phyloP scores from a whole-genome alignment of 2,329 filamentous ascomycete species.

The Anisogramma anomala region DNA sequence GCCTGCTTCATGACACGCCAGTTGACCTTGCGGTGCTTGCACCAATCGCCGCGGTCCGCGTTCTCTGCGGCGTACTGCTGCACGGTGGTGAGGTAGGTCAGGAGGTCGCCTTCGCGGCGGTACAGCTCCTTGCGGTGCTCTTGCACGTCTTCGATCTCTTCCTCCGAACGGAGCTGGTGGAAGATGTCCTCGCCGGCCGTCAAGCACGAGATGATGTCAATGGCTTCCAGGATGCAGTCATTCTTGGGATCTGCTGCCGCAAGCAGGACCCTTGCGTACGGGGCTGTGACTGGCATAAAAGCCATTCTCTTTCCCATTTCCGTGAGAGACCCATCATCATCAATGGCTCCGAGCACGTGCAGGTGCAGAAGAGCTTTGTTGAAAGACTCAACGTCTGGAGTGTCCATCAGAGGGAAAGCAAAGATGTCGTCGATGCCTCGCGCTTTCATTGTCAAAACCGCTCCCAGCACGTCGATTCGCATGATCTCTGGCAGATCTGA shows the following conservation, averaged over 20 bases:
- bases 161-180: constrained; percentile 45
- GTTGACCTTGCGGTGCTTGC: constrained; percentile 44
- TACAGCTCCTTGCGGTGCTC: constrained; percentile 44
- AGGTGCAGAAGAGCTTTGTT: constrained; percentile 75
- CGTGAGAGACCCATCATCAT: constrained; percentile 62
- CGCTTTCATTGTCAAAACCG: constrained; percentile 87
- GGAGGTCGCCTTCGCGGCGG: constrained; percentile 52
- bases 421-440: constrained; percentile 73
- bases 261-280: constrained; percentile 70
- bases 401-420: constrained; percentile 74
- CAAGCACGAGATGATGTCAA: constrained; percentile 66
- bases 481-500: constrained; percentile 81
- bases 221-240: constrained; percentile 67
- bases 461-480: constrained; percentile 75
- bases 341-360: constrained; percentile 64
- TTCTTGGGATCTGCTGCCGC: constrained; percentile 60
- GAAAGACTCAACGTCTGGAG: constrained; percentile 64
- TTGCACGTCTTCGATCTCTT: constrained; percentile 42
- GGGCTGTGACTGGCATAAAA: constrained; percentile 68
- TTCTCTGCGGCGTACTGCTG: constrained; percentile 49
- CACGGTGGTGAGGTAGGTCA: constrained; percentile 53
- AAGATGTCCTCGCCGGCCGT: constrained; percentile 54
- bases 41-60: constrained; percentile 44
- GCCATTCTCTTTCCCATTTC: constrained; percentile 65
- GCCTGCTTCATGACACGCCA: constrained; percentile 51